These are phyloP conservation scores for Glycine tomentella DNA, from an alignment of 306 rosid species.

Conservation along the genomic window DNA sequence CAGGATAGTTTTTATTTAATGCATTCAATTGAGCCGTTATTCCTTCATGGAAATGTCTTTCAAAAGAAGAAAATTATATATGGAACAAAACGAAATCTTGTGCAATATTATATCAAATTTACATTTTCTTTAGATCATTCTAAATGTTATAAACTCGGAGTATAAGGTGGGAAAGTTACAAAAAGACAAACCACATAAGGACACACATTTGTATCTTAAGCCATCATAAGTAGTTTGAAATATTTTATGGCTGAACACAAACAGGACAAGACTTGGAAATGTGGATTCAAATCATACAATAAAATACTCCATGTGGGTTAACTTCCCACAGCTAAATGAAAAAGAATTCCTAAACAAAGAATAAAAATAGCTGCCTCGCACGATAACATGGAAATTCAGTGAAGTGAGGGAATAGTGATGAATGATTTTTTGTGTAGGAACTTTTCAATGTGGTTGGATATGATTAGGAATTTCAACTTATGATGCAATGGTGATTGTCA, in stretches of 20 bases:
- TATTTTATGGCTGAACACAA: neutral
- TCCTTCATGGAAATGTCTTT: neutral
- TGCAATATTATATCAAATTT: neutral
- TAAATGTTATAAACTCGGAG: neutral
- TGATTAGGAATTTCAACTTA: neutral
- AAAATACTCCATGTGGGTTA: slow-evolving; percentile 37
- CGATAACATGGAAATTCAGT: neutral
- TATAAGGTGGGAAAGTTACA: neutral
- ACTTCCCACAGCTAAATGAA: neutral
- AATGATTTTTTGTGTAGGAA: neutral
- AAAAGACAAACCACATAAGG: slow-evolving; percentile 27
- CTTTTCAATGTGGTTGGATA: neutral
- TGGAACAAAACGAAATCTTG: neutral
- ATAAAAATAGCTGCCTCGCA: neutral
- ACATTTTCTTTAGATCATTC: neutral
- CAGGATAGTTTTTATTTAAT: too few species aligned
- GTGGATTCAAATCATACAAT: neutral
- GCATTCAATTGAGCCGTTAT: too few species aligned
- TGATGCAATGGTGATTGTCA: neutral
- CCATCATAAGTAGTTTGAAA: slow-evolving; percentile 9
- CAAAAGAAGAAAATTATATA: neutral
- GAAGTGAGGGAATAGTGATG: neutral
- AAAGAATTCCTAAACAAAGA: neutral
- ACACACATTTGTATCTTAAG: slow-evolving; percentile 1
- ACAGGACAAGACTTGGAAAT: neutral